Evolutionary conservation across 2,329 filamentous ascomycete genomes (phyloP).

Genomic region (Aureobasidium sp.): DNA sequence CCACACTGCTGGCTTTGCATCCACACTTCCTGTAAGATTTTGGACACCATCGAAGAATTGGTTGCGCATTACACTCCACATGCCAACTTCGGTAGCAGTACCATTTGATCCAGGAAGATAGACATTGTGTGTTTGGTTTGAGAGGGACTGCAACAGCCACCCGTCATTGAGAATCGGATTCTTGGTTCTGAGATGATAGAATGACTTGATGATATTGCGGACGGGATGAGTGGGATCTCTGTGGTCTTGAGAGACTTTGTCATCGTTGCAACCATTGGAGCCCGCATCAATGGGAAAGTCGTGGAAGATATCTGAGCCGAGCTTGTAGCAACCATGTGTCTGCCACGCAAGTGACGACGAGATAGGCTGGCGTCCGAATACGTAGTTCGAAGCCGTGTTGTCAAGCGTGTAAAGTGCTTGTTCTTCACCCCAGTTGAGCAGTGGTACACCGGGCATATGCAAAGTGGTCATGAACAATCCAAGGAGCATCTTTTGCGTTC

Average conservation of each 20-base stretch:
- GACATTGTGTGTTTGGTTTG: slow-evolving; percentile 45
- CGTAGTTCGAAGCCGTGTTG: slow-evolving; percentile 55
- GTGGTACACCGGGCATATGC: slow-evolving; percentile 51
- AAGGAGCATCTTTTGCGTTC: slow-evolving; percentile 48
- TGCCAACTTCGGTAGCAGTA: slow-evolving; percentile 46
- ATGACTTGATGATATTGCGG: slow-evolving; percentile 51
- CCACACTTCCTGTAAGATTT: slow-evolving; percentile 32
- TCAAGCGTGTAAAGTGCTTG: slow-evolving; percentile 56
- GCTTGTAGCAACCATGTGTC: slow-evolving; percentile 53
- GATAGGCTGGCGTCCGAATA: slow-evolving; percentile 57
- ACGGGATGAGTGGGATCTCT: slow-evolving; percentile 53
- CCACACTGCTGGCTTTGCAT: slow-evolving; percentile 37
- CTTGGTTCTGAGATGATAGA: slow-evolving; percentile 51
- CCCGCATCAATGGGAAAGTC: slow-evolving; percentile 49
- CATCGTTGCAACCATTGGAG: slow-evolving; percentile 47
- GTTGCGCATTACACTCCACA: slow-evolving; percentile 52
- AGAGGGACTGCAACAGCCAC: slow-evolving; percentile 45
- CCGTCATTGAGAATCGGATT: slow-evolving; percentile 53
- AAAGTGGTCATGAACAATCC: slow-evolving; percentile 52
- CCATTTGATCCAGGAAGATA: slow-evolving; percentile 45
- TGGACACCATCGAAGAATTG: slow-evolving; percentile 39
- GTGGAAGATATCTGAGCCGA: slow-evolving; percentile 48
- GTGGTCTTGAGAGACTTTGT: slow-evolving; percentile 50
- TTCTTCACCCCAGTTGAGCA: slow-evolving; percentile 56
- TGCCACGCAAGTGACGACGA: slow-evolving; percentile 54